Evolutionary conservation across 192 early-diverging fungal genomes (phyloP).

Genomic region (Phycomyces nitens): DNA sequence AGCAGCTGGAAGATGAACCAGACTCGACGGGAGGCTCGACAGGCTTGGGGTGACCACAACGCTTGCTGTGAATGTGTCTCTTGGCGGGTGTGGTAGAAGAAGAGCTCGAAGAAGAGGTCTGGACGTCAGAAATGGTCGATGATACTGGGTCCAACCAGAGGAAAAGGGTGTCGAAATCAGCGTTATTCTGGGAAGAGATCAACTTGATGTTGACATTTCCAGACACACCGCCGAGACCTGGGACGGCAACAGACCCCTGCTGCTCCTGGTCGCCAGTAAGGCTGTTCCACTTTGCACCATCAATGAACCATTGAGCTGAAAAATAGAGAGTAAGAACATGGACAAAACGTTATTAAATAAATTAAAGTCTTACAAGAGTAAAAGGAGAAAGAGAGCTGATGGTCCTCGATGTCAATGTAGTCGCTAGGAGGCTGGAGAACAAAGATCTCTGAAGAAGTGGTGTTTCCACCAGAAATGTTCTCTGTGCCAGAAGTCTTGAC

Average conservation of each 20-base stretch:
- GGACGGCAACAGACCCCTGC: neutral
- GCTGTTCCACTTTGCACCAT: neutral
- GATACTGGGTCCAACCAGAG: neutral
- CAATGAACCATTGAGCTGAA: neutral
- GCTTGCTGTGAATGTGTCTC: neutral
- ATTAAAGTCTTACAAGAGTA: neutral
- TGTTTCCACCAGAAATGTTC: neutral
- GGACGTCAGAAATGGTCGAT: too few relatives aligned
- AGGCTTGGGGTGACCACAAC: neutral
- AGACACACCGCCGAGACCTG: neutral
- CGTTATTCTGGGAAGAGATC: neutral
- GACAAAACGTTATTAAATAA: neutral
- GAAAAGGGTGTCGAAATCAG: neutral
- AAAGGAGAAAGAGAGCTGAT: neutral
- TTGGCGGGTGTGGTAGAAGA: neutral
- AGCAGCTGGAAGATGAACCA: too few relatives aligned
- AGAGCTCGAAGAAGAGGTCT: neutral
- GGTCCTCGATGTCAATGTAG: neutral
- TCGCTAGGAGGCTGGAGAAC: neutral
- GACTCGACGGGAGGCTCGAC: neutral
- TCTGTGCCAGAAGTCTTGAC: neutral
- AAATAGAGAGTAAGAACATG: neutral
- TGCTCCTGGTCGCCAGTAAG: neutral
- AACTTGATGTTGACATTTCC: neutral
- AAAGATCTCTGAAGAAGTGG: neutral